These are phyloP conservation scores for Petunia hybrid DNA, from an alignment of 305 asterid genomes.

Conservation along the genomic window DNA sequence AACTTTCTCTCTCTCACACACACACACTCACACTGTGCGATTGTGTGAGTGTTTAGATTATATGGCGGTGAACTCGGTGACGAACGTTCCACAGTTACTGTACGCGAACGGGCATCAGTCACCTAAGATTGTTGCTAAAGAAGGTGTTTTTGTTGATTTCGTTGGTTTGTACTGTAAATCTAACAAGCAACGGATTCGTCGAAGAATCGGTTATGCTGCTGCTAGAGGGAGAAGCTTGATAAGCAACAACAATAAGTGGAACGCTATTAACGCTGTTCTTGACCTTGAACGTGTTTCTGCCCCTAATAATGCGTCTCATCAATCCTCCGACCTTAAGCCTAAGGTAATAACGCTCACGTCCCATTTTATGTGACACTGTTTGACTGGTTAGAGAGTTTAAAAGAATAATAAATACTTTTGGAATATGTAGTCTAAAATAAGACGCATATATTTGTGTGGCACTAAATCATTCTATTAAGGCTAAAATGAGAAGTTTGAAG, in stretches of 20 bases:
- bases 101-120: slow-evolving; percentile 41
- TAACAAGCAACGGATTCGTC: slow-evolving; percentile 38
- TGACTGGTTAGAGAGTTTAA: no score
- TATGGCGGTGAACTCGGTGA: slow-evolving; percentile 46
- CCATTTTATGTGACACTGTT: neutral
- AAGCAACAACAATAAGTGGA: slow-evolving; percentile 33
- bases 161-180: slow-evolving; percentile 44
- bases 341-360: slow-evolving; percentile 34
- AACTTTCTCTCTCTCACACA: slow-evolving; percentile 29
- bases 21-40: neutral
- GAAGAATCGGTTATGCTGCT: slow-evolving; percentile 42
- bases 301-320: slow-evolving; percentile 29
- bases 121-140: slow-evolving; percentile 34
- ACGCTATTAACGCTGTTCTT: slow-evolving; percentile 45
- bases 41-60: slow-evolving; percentile 4
- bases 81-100: slow-evolving; percentile 49
- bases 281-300: slow-evolving; percentile 42
- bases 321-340: slow-evolving; percentile 32
- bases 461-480: neutral
- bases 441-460: no score
- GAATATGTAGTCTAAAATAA: no score
- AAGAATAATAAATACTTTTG: no score
- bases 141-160: slow-evolving; percentile 45
- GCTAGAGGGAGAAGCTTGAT: slow-evolving; percentile 33
- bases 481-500: neutral